A percentile compares a stretch with the other conserved stretches of the same genome.
phyloP scores from a whole-genome alignment of 345 rosid species.

The Arabis alpina region DNA sequence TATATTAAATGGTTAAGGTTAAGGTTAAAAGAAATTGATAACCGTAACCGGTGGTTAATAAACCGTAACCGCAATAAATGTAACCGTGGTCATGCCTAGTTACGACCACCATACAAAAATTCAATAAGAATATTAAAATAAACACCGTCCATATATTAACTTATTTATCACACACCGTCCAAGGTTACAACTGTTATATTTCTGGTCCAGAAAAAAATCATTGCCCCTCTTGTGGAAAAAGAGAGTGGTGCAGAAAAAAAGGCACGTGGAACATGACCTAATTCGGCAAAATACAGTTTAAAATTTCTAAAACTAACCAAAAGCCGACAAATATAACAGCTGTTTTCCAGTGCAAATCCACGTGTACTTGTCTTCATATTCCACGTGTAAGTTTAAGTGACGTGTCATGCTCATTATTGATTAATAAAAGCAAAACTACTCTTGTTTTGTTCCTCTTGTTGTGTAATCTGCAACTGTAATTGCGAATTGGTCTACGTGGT shows the following conservation, averaged over 20 bases:
- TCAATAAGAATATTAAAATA: neutral
- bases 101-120: conserved; percentile 14
- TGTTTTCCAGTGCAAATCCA: conserved; percentile 25
- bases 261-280: conserved; percentile 47
- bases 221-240: conserved; percentile 25
- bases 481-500: conserved; percentile 18
- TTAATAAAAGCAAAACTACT: conserved; percentile 35
- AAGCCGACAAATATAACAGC: conserved; percentile 34
- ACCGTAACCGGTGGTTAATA: too few relatives aligned
- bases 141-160: conserved; percentile 37
- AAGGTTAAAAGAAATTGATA: too few relatives aligned
- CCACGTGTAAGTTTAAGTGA: conserved; percentile 11
- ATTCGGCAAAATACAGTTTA: conserved; percentile 6
- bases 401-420: conserved; percentile 24
- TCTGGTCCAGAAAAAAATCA: conserved; percentile 23
- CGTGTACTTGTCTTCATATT: neutral
- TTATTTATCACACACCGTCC: conserved; percentile 38
- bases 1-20: too few relatives aligned
- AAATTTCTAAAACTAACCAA: neutral
- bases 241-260: conserved; percentile 34
- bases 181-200: conserved; percentile 28
- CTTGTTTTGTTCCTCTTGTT: conserved; percentile 29
- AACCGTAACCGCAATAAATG: too few relatives aligned
- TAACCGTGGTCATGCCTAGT: too few relatives aligned
- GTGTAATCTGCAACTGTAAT: conserved; percentile 27